Percentiles rank a stretch among this genome's conserved stretches.
Evolutionary conservation across 768 basidiomycete genomes (phyloP).

Genomic region (Gelatoporia subvermispora): DNA sequence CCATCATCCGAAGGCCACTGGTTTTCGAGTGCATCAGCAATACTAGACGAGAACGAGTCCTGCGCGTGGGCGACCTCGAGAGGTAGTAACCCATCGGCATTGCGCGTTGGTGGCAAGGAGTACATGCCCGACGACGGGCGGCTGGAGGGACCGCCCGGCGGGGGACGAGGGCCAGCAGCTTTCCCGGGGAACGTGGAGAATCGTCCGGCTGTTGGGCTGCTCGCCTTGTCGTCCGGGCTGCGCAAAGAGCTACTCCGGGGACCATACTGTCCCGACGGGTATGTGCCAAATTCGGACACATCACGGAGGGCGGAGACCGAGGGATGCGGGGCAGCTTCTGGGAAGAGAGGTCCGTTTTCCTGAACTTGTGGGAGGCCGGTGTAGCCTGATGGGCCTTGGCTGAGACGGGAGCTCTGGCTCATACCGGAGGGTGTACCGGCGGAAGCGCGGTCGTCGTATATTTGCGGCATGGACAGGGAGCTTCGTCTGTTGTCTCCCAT

Average conservation of each 20-base stretch:
- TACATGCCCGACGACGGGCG: conserved; percentile 8
- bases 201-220: conserved; percentile 34
- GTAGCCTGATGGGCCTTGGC: conserved; percentile 1
- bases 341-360: conserved; percentile 4
- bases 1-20: conserved; percentile 3
- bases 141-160: conserved; percentile 1
- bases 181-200: conserved; percentile 69
- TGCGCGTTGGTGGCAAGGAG: conserved; percentile 8
- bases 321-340: not conserved
- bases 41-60: conserved; percentile 33
- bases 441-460: not conserved
- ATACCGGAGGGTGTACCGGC: not conserved
- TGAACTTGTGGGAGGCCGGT: conserved; percentile 11
- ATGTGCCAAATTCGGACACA: conserved; percentile 19
- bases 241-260: conserved; percentile 14
- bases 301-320: conserved; percentile 1
- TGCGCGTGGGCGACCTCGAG: conserved; percentile 16
- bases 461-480: no score
- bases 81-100: conserved; percentile 26
- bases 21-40: conserved; percentile 32
- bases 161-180: conserved; percentile 22
- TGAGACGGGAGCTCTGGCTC: not conserved
- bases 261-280: conserved; percentile 4
- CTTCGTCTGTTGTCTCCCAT: no score
- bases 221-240: conserved; percentile 5